These are phyloP conservation scores for Penicillium chermesinum DNA, from an alignment of 495 filamentous ascomycete genomes.

Conservation along the genomic window DNA sequence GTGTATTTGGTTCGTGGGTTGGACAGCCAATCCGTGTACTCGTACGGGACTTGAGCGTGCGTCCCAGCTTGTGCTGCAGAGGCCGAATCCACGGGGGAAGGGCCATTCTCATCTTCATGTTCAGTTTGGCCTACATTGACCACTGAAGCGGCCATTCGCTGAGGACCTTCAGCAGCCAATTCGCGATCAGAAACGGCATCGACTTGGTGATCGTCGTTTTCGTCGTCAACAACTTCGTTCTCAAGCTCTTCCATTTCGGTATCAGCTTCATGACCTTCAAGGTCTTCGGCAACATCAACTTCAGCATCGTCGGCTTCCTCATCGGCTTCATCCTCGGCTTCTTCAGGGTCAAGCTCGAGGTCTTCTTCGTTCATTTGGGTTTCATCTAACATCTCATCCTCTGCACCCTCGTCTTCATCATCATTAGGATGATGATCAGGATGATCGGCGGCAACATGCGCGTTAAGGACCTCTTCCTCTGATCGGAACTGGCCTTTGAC, in stretches of 20 bases:
- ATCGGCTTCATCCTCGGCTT: slow-evolving; percentile 20
- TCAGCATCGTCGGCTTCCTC: slow-evolving; percentile 13
- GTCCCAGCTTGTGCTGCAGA: slow-evolving; percentile 7
- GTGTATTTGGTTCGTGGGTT: slow-evolving; percentile 24
- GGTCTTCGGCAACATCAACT: slow-evolving; percentile 13
- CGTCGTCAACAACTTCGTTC: not conserved
- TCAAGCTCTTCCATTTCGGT: slow-evolving; percentile 20
- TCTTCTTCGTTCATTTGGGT: slow-evolving; percentile 8
- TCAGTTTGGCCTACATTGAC: slow-evolving; percentile 11
- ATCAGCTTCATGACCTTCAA: slow-evolving; percentile 21
- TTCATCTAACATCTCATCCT: slow-evolving; percentile 1
- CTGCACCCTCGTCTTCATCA: slow-evolving; percentile 15
- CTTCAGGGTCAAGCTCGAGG: slow-evolving; percentile 14
- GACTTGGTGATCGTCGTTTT: slow-evolving; percentile 7
- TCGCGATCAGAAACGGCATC: not conserved
- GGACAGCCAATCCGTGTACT: slow-evolving; percentile 23
- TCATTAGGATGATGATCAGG: slow-evolving; percentile 25
- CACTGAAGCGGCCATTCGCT: slow-evolving; percentile 1
- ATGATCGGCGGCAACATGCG: slow-evolving; percentile 31
- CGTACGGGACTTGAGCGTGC: too few species aligned
- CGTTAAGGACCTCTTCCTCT: slow-evolving; percentile 26
- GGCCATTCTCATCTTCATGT: not conserved
- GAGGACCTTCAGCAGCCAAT: not conserved
- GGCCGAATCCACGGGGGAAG: not conserved
- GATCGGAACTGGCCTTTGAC: slow-evolving; percentile 23